These are phyloP conservation scores for Tricladium varicosporioides DNA, from an alignment of 2,329 filamentous ascomycete genomes.

Conservation along the genomic window DNA sequence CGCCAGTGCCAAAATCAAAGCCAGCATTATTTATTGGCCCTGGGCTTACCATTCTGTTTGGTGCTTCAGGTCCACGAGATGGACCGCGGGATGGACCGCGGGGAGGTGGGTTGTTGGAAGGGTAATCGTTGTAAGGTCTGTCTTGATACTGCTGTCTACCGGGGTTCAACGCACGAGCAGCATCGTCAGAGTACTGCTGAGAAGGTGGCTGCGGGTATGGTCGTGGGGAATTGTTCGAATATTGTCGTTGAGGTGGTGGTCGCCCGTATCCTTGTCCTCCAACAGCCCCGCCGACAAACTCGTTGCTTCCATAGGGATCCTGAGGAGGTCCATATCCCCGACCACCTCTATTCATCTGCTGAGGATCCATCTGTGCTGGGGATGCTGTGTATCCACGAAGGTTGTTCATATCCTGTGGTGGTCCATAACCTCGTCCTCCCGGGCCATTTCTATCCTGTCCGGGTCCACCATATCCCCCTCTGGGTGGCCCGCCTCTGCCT, in stretches of 20 bases:
- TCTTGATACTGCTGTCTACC: conserved; percentile 26
- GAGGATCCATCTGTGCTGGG: background rate
- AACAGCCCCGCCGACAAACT: conserved; percentile 7
- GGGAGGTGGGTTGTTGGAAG: conserved; percentile 4
- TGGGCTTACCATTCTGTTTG: conserved; percentile 25
- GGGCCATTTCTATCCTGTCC: conserved; percentile 8
- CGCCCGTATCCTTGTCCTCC: conserved; percentile 18
- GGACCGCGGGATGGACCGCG: conserved; percentile 7
- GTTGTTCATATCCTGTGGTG: background rate
- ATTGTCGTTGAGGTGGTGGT: conserved; percentile 22
- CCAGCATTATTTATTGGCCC: conserved; percentile 25
- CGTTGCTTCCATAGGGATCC: conserved; percentile 19
- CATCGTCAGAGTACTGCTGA: conserved; percentile 27
- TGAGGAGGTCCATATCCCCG: conserved; percentile 17
- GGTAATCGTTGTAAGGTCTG: conserved; percentile 16
- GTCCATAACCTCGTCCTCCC: conserved; percentile 13
- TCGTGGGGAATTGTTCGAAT: conserved; percentile 18
- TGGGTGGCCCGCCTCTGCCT: conserved; percentile 3
- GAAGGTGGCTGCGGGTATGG: conserved; percentile 18
- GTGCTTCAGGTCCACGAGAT: conserved; percentile 14
- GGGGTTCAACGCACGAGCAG: conserved; percentile 20
- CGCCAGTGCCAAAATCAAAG: conserved; percentile 26
- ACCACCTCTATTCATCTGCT: conserved; percentile 6
- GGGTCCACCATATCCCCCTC: conserved; percentile 18
- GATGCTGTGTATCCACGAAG: conserved; percentile 6